phyloP scores from a whole-genome alignment of 202 grass and related monocot species.

The Carex sylvatica region DNA sequence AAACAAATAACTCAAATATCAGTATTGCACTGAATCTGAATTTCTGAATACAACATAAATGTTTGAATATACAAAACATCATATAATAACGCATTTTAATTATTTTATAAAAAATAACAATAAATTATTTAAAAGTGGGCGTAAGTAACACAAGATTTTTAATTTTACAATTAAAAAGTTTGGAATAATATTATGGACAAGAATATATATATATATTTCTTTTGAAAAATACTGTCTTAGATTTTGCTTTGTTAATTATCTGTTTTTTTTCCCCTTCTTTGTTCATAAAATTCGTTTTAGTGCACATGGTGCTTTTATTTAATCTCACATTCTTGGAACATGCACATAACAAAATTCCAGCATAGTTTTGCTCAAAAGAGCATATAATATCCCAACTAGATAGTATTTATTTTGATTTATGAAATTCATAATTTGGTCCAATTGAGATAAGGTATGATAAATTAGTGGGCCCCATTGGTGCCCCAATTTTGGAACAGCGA shows the following conservation, averaged over 20 bases:
- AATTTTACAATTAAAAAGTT: no score
- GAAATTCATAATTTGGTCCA: constrained; percentile 22
- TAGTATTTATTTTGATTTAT: constrained; percentile 3
- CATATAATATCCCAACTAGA: neutral
- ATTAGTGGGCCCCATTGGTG: constrained; percentile 25
- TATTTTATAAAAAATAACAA: no score
- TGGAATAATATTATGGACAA: neutral
- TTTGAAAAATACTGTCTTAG: neutral
- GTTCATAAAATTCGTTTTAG: neutral
- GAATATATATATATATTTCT: neutral
- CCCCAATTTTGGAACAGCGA: neutral
- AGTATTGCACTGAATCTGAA: no score
- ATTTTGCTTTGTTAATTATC: neutral
- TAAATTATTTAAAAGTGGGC: no score
- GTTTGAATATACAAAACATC: no score
- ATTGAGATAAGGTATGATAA: constrained; percentile 1
- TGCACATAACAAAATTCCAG: constrained; percentile 1
- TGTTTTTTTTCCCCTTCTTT: neutral
- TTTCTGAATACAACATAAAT: no score
- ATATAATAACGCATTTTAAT: no score
- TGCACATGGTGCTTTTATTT: neutral
- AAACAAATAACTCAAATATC: no score
- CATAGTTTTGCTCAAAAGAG: constrained; percentile 4
- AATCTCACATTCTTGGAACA: constrained; percentile 6
- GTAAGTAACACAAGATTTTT: no score